Percentiles rank a stretch among this genome's conserved stretches.
These are phyloP conservation scores for Luffa aegyptiaca DNA, from an alignment of 306 rosid species.

Conservation along the genomic window DNA sequence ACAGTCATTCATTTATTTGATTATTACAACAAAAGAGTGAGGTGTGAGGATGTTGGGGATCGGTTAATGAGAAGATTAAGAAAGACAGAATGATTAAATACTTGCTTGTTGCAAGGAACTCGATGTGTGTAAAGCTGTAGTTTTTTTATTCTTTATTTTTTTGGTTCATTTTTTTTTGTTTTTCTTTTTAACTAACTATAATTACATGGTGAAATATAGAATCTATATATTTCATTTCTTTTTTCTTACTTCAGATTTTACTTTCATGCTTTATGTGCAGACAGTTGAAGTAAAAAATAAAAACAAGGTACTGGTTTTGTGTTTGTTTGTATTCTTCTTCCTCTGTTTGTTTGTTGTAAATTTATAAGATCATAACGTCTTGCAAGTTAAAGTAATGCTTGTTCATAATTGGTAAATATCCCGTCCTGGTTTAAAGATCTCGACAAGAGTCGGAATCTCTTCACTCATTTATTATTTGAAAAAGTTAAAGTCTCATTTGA, in stretches of 20 bases:
- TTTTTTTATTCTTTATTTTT: not conserved
- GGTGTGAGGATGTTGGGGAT: not conserved
- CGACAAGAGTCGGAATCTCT: no score
- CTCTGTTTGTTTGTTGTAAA: not conserved
- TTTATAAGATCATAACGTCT: not conserved
- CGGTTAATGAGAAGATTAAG: not conserved
- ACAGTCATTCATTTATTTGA: conserved; percentile 1
- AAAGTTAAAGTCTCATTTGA: no score
- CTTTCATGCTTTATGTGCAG: not conserved
- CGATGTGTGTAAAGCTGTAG: not conserved
- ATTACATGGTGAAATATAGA: not conserved
- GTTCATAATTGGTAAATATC: not conserved
- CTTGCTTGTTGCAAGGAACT: not conserved
- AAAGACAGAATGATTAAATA: not conserved
- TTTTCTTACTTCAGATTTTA: not conserved
- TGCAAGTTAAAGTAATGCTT: not conserved
- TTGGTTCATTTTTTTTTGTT: not conserved
- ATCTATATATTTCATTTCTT: not conserved
- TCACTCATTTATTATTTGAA: no score
- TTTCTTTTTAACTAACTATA: not conserved
- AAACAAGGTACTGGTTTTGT: not conserved
- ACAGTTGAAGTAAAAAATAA: not conserved
- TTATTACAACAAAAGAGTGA: not conserved
- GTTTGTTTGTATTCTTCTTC: not conserved
- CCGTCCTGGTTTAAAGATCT: no score